Evolutionary conservation across 148 eudicot species (phyloP).

Genomic region (Diospyros kaki): DNA sequence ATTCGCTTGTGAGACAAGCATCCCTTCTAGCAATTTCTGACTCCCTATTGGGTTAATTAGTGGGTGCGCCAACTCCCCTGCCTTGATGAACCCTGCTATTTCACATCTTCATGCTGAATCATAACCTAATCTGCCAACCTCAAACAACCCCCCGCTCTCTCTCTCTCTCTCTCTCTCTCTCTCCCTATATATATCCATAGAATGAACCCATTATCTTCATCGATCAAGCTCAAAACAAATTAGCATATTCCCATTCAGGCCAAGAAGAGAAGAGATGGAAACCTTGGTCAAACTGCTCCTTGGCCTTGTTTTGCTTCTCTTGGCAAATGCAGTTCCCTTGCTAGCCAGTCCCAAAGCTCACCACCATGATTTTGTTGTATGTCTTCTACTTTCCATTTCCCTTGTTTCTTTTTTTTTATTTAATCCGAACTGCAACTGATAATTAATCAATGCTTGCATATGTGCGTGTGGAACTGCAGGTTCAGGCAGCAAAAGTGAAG

Average conservation of each 20-base stretch:
- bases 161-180: constrained; percentile 4
- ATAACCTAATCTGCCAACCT: constrained; percentile 28
- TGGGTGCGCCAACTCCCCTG: constrained; percentile 29
- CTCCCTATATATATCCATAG: background rate
- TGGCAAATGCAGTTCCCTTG: constrained; percentile 35
- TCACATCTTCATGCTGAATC: constrained; percentile 12
- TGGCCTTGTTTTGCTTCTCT: constrained; percentile 27
- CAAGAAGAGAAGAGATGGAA: constrained; percentile 33
- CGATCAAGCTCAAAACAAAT: constrained; percentile 10
- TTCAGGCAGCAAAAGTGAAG: constrained; percentile 52
- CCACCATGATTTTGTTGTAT: constrained; percentile 58
- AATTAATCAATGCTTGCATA: background rate
- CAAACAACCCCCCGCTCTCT: constrained; percentile 11
- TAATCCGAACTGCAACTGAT: background rate
- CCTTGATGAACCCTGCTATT: constrained; percentile 13
- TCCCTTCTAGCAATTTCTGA: no score
- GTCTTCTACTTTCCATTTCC: constrained; percentile 12
- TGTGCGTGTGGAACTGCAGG: constrained; percentile 30
- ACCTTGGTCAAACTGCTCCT: constrained; percentile 15
- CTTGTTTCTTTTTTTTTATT: background rate
- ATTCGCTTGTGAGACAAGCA: no score
- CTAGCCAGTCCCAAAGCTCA: constrained; percentile 22
- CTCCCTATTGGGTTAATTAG: background rate
- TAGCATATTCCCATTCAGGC: background rate
- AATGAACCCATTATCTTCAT: background rate